phyloP scores from a whole-genome alignment of 2,329 filamentous ascomycete genomes.

The Phialophora tarda region DNA sequence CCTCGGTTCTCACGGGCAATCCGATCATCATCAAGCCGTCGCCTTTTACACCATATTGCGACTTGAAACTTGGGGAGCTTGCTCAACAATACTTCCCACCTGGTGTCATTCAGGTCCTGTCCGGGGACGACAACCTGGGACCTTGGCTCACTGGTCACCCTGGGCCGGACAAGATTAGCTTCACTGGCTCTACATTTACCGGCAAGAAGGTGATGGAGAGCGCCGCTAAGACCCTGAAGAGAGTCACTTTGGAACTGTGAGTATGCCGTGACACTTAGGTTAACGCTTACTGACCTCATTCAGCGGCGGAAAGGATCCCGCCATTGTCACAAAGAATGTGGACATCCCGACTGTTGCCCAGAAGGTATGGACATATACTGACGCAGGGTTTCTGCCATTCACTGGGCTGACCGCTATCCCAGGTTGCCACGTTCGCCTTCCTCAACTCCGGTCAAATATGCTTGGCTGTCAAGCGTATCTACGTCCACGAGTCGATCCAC shows the following conservation, averaged over 20 bases:
- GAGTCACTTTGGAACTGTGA: conserved; percentile 64
- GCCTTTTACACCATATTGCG: conserved; percentile 57
- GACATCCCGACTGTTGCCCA: conserved; percentile 59
- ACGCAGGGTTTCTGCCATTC: not conserved
- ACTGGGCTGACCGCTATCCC: not conserved
- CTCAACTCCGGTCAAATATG: conserved; percentile 66
- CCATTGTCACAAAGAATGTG: conserved; percentile 65
- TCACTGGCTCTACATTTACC: conserved; percentile 66
- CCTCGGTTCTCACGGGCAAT: conserved; percentile 59
- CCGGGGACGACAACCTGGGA: conserved; percentile 66
- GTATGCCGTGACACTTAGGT: conserved; percentile 1
- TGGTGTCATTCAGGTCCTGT: conserved; percentile 66
- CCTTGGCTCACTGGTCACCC: conserved; percentile 65
- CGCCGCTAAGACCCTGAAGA: conserved; percentile 64
- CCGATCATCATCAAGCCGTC: conserved; percentile 65
- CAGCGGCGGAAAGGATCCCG: conserved; percentile 64
- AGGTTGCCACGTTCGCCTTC: conserved; percentile 57
- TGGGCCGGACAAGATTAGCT: conserved; percentile 66
- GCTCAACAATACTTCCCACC: conserved; percentile 64
- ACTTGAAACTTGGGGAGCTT: conserved; percentile 65
- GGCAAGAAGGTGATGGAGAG: conserved; percentile 67
- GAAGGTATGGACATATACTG: conserved; percentile 42
- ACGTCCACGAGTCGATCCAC: conserved; percentile 64
- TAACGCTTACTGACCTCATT: conserved; percentile 14
- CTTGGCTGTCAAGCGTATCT: conserved; percentile 61